Percentiles rank a stretch among this genome's conserved stretches.
phyloP scores from a whole-genome alignment of 2,329 filamentous ascomycete species.

The Aspergillus versicolor region DNA sequence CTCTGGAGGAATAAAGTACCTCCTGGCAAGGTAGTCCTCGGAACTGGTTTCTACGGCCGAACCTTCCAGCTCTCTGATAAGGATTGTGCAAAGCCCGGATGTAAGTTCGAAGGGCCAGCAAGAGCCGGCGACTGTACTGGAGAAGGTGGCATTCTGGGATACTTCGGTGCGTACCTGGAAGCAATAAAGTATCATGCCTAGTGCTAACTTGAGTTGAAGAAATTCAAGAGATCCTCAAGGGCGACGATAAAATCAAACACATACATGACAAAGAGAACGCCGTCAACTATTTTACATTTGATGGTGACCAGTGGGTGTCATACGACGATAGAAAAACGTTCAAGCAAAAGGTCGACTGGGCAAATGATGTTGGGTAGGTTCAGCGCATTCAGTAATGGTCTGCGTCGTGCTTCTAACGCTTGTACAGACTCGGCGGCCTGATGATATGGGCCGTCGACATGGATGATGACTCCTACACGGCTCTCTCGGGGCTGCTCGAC shows the following conservation, averaged over 20 bases:
- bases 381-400: no score
- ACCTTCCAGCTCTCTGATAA: slow-evolving; percentile 1
- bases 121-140: slow-evolving; percentile 21
- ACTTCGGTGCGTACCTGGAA: no score
- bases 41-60: slow-evolving; percentile 15
- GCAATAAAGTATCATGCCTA: no score
- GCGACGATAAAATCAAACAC: no score
- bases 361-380: no score
- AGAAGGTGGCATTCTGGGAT: no score
- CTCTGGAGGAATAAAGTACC: slow-evolving; percentile 45
- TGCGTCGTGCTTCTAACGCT: neutral
- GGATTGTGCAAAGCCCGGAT: slow-evolving; percentile 9
- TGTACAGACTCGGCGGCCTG: neutral
- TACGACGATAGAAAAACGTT: slow-evolving; percentile 4
- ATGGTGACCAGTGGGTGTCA: slow-evolving; percentile 4
- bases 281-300: neutral
- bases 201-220: no score
- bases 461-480: neutral
- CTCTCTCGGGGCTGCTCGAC: no score
- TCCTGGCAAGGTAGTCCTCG: slow-evolving; percentile 21
- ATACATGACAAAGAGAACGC: neutral
- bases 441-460: slow-evolving; percentile 9
- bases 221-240: no score
- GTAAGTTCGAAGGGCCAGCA: slow-evolving; percentile 17
- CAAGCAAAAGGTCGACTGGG: neutral